phyloP scores from a whole-genome alignment of 2,329 filamentous ascomycete genomes.

The Colletotrichum sp. region DNA sequence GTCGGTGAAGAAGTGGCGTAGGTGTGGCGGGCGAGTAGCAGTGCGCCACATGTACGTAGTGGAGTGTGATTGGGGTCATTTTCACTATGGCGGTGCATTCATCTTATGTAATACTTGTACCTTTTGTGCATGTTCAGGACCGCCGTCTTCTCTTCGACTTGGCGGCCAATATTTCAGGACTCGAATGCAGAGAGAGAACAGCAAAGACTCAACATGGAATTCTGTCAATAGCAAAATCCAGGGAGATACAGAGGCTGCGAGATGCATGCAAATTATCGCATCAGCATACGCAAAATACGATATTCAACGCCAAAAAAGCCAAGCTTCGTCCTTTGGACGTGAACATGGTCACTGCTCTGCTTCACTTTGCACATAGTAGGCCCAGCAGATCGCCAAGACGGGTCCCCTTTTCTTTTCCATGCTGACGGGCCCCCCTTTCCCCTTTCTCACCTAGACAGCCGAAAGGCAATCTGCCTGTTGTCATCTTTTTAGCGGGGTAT shows the following conservation, averaged over 20 bases:
- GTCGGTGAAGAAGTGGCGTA: neutral
- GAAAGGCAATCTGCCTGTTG: neutral
- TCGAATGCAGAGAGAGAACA: neutral
- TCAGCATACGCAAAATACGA: neutral
- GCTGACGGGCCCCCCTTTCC: neutral
- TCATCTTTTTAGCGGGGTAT: neutral
- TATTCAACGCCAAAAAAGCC: neutral
- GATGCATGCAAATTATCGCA: neutral
- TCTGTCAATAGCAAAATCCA: accelerated
- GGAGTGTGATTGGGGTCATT: neutral
- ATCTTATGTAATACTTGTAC: neutral
- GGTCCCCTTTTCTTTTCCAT: neutral
- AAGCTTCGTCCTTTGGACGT: neutral
- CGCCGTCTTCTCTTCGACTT: neutral
- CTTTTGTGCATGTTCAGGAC: neutral
- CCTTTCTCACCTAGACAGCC: neutral
- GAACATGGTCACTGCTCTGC: neutral
- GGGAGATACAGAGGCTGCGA: neutral
- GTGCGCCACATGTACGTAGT: neutral
- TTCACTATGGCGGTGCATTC: neutral
- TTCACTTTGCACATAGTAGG: neutral
- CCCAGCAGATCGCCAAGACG: slow-evolving; percentile 3
- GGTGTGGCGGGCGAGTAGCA: neutral
- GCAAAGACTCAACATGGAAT: neutral
- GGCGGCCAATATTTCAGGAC: neutral